Evolutionary conservation across 495 filamentous ascomycete genomes (phyloP), one percentile per base, ranked within the genome.

Genomic region (Aspergillus leporis): DNA sequence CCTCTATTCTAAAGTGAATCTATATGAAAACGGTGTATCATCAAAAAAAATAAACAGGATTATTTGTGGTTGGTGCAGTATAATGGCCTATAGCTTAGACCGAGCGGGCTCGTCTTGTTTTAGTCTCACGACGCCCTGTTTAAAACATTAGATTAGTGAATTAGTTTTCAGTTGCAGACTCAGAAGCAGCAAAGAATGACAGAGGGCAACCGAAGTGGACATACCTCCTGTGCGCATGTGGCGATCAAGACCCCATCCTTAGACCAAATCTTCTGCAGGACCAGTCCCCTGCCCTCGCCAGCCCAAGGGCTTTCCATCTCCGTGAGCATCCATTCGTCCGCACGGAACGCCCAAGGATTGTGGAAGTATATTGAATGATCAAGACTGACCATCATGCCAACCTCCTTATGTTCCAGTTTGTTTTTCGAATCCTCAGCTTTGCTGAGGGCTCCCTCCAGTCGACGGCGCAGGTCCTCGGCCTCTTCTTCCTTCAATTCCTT

Each of bases 331-430:
- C 94, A 98, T 70, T 97, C 90, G 70, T 98, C 94, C 12, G 91
- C 90, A 40, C 82, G 81, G 69, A 96, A 91, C 30, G 81, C 83
- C 62, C 79, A 75, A 40, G 91, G 90, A 63, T 89, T 86, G 65
- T 98, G 95, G 74, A 98, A 98, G 72, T 95, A 97, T 46, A 98
- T 97, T 3, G 86, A 88, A 74, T 94, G 91, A 71, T 98, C 94
- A 21, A 98, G 75, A 55, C 87, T 92, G 56, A 98, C 92, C 90
- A 97, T 93, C 93, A 98, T 98, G 10, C 94, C 91, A 16, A 98
- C 76, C 66, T 76, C 66, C 57, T 69, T 76, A 19, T 68, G 67
- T 2, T 72, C 61, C 14, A 50, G 46, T 31, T 66, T 58, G 3
- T 60, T 63, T 25, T 63, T 60, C 38, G 51, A 52, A 14, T 61